Evolutionary conservation across 1,284 basidiomycete genomes (phyloP), one percentile per base, ranked within the genome.

Genomic region (Sphagnurus paluster): DNA sequence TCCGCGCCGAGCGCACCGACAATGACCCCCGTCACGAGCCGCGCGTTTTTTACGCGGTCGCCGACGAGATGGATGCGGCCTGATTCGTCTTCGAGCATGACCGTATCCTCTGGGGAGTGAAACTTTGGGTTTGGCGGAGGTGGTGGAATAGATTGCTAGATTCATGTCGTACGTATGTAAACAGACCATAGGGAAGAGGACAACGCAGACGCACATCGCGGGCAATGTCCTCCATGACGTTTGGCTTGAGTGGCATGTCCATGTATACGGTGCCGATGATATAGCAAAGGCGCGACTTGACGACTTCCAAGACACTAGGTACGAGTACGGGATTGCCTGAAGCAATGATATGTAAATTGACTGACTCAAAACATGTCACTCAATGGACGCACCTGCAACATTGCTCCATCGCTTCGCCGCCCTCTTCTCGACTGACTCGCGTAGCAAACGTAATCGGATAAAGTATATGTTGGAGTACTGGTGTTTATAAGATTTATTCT

Each of bases 241-340:
- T 98, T 0, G 96, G 96, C 64, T 99, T 99, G 46, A 98, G 76
- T 3, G 91, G 91, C 97, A 99, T 98, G 52, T 97, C 90, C 80
- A 97, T 87, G 67, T 98, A 99, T 1, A 98, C 83, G 0, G 96
- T 99, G 2, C 96, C 96, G 48, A 97, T 75, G 51, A 99, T 81
- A 66, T 89, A 98, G 67, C 92, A 97, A 42, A 96, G 70, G 55
- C 90, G 75, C 0, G 87, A 87, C 57, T 91, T 90, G 40, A 84
- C 74, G 3, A 99, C 84, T 47, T 99, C 95, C 3, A 99, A 80
- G 5, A 98, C 90, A 26, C 94, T 79, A 13, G 87, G 81, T 17
- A 97, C 80, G 29, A 90, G 77, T 6, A 79, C 69, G 0, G 94
- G 91, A 25, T 80, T 76, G 6, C 83, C 90, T 90, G 42, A 28